These are phyloP conservation scores for Trametes cinnabarina DNA, from an alignment of 768 basidiomycete species.

Conservation along the genomic window DNA sequence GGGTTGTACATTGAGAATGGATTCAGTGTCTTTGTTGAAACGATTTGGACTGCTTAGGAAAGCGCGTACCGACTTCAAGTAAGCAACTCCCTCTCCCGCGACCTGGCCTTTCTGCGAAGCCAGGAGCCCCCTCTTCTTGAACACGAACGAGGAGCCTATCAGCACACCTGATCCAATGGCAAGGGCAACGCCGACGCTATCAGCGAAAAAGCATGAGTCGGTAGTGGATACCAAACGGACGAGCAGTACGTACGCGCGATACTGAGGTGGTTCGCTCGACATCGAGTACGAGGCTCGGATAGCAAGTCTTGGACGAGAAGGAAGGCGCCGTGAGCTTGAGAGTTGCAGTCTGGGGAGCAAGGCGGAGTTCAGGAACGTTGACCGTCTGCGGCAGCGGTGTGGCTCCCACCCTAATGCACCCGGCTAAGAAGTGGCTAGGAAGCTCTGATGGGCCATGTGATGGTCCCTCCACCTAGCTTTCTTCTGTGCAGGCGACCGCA, in stretches of 20 bases:
- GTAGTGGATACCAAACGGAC: not conserved
- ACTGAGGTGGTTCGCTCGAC: not conserved
- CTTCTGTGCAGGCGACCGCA: not conserved
- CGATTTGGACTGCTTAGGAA: no score
- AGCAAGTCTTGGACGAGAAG: not conserved
- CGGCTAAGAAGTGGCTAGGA: constrained; percentile 3
- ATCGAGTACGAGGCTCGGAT: no score
- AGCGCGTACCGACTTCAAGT: constrained; percentile 31
- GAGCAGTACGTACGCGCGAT: not conserved
- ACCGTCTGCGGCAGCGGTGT: not conserved
- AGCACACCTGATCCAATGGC: constrained; percentile 45
- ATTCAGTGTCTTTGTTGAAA: not conserved
- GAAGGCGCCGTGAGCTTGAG: not conserved
- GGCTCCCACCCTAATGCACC: constrained; percentile 5
- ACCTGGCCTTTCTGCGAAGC: constrained; percentile 30
- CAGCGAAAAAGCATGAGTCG: not conserved
- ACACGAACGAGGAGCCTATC: constrained; percentile 49
- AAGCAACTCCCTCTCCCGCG: constrained; percentile 34
- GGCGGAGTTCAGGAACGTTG: not conserved
- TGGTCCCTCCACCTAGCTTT: not conserved
- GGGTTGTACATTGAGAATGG: not conserved
- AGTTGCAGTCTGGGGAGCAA: not conserved
- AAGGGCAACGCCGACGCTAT: constrained; percentile 32
- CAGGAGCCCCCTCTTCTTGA: constrained; percentile 55
- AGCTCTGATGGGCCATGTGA: constrained; percentile 9